Conservation (phyloP, 768 basidiomycete genomes). For the Chalciporus pseudorubinellus region DNA sequence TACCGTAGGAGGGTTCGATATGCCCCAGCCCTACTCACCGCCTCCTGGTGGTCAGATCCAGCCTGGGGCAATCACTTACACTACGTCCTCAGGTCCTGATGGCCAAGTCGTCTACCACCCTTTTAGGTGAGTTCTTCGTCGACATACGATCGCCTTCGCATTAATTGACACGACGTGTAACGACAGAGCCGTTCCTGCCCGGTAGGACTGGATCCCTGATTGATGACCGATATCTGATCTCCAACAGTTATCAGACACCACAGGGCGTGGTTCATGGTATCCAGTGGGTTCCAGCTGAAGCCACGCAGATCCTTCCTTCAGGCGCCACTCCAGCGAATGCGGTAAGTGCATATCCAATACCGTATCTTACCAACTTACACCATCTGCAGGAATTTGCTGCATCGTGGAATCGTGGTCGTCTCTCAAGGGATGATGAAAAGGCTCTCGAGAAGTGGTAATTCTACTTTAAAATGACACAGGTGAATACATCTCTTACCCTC, state of each 20-base stretch:
- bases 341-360: constrained; percentile 35
- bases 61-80: constrained; percentile 72
- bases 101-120: constrained; percentile 66
- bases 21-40: constrained; percentile 31
- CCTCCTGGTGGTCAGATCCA: constrained; percentile 44
- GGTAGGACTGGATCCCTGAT: constrained; percentile 41
- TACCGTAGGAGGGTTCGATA: constrained; percentile 23
- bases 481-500: constrained; percentile 12
- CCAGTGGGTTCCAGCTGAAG: constrained; percentile 66
- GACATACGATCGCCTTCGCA: background rate
- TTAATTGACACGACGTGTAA: constrained; percentile 16
- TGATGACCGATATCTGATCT: constrained; percentile 7
- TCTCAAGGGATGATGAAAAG: constrained; percentile 40
- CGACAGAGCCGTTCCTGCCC: constrained; percentile 67
- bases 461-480: background rate
- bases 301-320: constrained; percentile 55
- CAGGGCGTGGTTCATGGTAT: constrained; percentile 65
- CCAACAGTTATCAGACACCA: constrained; percentile 65
- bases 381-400: constrained; percentile 53
- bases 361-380: constrained; percentile 2
- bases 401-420: constrained; percentile 49
- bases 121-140: constrained; percentile 56
- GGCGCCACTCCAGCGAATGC: constrained; percentile 59
- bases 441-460: constrained; percentile 47
- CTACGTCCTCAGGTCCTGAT: constrained; percentile 59